These are phyloP conservation scores for Polytrichum formosum DNA, from an alignment of 225 moss, liverwort and hornwort species.

Conservation along the genomic window DNA sequence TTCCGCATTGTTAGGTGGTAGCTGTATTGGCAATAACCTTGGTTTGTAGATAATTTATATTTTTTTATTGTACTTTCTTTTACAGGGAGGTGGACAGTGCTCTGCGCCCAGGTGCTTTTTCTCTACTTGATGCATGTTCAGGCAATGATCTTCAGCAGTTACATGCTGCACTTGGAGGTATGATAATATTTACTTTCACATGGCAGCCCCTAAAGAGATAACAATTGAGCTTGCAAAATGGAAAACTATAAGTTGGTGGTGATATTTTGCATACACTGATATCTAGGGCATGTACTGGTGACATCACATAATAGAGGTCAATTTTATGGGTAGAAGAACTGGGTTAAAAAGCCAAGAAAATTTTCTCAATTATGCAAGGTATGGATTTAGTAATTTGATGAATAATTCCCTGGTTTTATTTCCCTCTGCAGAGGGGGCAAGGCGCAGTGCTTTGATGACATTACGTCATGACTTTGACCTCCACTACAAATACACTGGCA, in stretches of 20 bases:
- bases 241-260: too few species aligned
- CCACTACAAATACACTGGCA: constrained; percentile 89
- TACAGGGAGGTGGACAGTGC: constrained; percentile 88
- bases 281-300: not conserved
- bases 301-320: not conserved
- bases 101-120: constrained; percentile 80
- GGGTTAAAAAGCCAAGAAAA: too few species aligned
- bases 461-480: constrained; percentile 76
- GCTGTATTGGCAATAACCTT: too few species aligned
- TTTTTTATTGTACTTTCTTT: not conserved
- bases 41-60: too few species aligned
- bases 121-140: constrained; percentile 85
- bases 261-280: not conserved
- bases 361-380: not conserved
- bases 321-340: not conserved
- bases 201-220: too few species aligned
- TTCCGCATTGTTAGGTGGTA: too few species aligned
- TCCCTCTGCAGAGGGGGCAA: constrained; percentile 74
- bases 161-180: constrained; percentile 89
- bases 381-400: not conserved
- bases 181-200: too few species aligned
- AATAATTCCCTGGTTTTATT: not conserved
- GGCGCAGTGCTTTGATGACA: constrained; percentile 79
- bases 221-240: too few species aligned
- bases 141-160: constrained; percentile 89